phyloP scores from a whole-genome alignment of 306 rosid species.

The Pachyrhizus erosus region DNA sequence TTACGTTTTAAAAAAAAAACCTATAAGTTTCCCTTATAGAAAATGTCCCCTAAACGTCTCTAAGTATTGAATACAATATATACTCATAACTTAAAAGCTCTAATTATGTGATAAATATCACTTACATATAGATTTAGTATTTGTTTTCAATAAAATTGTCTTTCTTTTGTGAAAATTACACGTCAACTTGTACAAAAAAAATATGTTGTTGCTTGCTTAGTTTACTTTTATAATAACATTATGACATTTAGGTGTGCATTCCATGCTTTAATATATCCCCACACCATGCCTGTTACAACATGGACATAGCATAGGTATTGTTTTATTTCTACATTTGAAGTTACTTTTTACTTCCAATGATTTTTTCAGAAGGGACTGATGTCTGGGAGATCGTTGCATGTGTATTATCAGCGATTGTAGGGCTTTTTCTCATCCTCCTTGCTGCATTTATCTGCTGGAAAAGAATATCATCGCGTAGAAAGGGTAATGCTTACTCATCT shows the following conservation, averaged over 20 bases:
- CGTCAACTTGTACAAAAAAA: too few species aligned
- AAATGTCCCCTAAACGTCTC: too few species aligned
- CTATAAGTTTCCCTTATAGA: too few species aligned
- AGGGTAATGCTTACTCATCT: constrained; percentile 35
- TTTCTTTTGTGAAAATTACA: too few species aligned
- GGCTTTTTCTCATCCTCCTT: constrained; percentile 41
- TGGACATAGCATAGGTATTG: background rate
- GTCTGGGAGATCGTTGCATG: constrained; percentile 40
- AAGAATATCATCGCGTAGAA: constrained; percentile 15
- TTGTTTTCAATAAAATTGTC: too few species aligned
- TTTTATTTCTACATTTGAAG: background rate
- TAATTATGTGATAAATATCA: too few species aligned
- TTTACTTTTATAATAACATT: too few species aligned
- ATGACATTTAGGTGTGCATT: background rate
- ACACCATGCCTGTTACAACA: background rate
- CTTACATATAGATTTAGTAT: too few species aligned
- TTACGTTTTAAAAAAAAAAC: too few species aligned
- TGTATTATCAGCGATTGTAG: constrained; percentile 29
- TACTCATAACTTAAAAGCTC: too few species aligned
- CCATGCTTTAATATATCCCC: background rate
- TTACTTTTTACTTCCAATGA: constrained; percentile 6
- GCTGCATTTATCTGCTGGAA: constrained; percentile 41
- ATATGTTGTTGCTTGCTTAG: too few species aligned
- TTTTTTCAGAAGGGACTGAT: constrained; percentile 28
- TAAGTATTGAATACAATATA: too few species aligned